Percentiles rank a stretch among this genome's conserved stretches.
Conservation (phyloP, 108 stramenopile species). For the Cyclotella choctawhatcheeana region DNA sequence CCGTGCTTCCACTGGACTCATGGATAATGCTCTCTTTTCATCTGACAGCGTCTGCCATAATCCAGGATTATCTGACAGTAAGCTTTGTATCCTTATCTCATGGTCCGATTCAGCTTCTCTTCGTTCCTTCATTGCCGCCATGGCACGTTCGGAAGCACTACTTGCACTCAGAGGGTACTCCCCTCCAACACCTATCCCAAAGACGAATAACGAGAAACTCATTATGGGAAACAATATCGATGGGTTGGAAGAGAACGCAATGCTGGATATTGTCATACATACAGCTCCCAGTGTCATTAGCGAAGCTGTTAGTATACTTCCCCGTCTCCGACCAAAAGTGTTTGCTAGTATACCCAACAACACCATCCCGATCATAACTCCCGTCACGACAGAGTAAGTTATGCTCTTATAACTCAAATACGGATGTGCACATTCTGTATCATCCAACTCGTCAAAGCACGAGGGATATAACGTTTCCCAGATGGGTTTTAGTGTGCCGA, state of each 20-base stretch:
- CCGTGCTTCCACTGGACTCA: no score
- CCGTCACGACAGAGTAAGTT: constrained; percentile 61
- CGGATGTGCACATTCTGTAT: constrained; percentile 21
- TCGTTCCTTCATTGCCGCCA: constrained; percentile 32
- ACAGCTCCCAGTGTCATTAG: constrained; percentile 57
- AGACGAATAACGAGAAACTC: constrained; percentile 54
- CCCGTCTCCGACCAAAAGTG: constrained; percentile 57
- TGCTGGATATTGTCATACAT: constrained; percentile 28
- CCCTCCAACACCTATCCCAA: constrained; percentile 81
- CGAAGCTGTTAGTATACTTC: constrained; percentile 63
- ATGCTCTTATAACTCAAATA: constrained; percentile 50
- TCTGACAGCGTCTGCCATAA: neutral
- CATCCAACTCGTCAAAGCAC: constrained; percentile 34
- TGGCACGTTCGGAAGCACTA: constrained; percentile 65
- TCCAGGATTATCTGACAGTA: constrained; percentile 4
- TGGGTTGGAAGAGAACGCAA: constrained; percentile 19
- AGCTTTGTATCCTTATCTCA: neutral
- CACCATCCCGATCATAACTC: constrained; percentile 74
- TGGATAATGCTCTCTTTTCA: neutral
- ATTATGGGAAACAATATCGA: constrained; percentile 48
- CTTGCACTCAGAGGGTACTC: constrained; percentile 75
- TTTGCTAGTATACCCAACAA: constrained; percentile 58
- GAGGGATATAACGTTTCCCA: constrained; percentile 62
- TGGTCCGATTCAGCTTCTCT: neutral
- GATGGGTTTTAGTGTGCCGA: constrained; percentile 72